Percentiles rank a stretch among this genome's conserved stretches.
phyloP scores from a whole-genome alignment of 306 rosid genomes.

The Casuarina cunninghamiana region DNA sequence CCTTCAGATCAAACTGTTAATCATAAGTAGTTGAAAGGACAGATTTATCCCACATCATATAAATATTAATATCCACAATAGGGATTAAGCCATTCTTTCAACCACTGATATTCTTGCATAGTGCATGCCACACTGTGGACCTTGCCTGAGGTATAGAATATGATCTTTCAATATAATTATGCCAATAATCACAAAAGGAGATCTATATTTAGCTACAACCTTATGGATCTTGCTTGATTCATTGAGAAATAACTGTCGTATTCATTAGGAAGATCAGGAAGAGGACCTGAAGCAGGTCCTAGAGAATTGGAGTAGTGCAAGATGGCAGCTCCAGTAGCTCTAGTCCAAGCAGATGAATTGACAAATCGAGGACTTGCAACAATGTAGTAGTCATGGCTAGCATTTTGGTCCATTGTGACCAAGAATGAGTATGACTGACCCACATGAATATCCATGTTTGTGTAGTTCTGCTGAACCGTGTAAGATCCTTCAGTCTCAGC shows the following conservation, averaged over 20 bases:
- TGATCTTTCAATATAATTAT: background rate
- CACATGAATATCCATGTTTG: conserved; percentile 79
- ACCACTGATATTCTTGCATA: background rate
- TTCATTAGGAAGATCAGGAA: conserved; percentile 62
- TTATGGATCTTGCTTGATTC: conserved; percentile 87
- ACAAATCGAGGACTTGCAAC: conserved; percentile 81
- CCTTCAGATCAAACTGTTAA: background rate
- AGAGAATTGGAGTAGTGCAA: conserved; percentile 75
- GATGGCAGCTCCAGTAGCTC: conserved; percentile 71
- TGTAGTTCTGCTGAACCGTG: conserved; percentile 72
- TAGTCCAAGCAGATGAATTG: conserved; percentile 61
- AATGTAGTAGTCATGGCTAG: conserved; percentile 74
- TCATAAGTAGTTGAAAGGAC: background rate
- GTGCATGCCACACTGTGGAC: background rate
- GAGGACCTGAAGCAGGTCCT: conserved; percentile 85
- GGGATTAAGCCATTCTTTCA: conserved; percentile 2
- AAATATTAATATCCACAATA: background rate
- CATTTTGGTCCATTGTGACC: conserved; percentile 90
- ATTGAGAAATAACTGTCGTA: conserved; percentile 69
- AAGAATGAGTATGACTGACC: conserved; percentile 89
- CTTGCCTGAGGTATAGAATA: background rate
- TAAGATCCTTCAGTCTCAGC: conserved; percentile 91
- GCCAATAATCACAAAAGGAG: conserved; percentile 18
- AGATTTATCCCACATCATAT: background rate
- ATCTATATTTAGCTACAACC: conserved; percentile 44